Evolutionary conservation across 2,329 filamentous ascomycete genomes (phyloP).

Genomic region (Epichloe gansuensis): DNA sequence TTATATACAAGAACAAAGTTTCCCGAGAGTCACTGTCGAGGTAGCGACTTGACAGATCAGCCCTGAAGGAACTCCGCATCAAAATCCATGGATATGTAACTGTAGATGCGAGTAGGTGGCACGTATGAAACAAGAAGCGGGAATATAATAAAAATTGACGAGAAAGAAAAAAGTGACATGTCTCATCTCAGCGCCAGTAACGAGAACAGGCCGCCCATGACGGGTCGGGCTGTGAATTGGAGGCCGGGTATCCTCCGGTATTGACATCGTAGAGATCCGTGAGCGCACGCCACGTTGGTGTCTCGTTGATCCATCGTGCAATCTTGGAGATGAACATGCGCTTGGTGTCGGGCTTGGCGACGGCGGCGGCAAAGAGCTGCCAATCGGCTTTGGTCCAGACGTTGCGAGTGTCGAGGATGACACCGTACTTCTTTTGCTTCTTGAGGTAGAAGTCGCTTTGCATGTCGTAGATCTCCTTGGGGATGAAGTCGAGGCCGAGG

Average conservation of each 20-base stretch:
- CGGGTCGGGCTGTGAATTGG: conserved; percentile 66
- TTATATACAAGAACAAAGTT: not conserved
- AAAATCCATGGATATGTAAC: not conserved
- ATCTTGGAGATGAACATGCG: conserved; percentile 56
- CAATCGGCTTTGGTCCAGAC: conserved; percentile 79
- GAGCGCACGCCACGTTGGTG: conserved; percentile 55
- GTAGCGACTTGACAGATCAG: not conserved
- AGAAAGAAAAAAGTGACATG: not conserved
- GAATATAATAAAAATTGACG: not conserved
- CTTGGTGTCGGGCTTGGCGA: conserved; percentile 48
- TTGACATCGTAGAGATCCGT: conserved; percentile 69
- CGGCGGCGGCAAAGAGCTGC: conserved; percentile 75
- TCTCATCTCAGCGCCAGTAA: conserved; percentile 47
- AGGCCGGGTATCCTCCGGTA: conserved; percentile 54
- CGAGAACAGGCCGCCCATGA: conserved; percentile 70
- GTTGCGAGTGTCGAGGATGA: conserved; percentile 72
- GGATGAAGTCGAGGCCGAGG: conserved; percentile 66
- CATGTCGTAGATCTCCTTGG: conserved; percentile 60
- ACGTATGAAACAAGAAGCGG: not conserved
- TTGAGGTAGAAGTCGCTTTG: conserved; percentile 67
- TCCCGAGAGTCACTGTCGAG: not conserved
- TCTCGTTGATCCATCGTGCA: conserved; percentile 64
- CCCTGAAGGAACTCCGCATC: not conserved
- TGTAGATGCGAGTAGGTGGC: no score
- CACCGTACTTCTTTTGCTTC: conserved; percentile 62